These are phyloP conservation scores for Zasmidium angulare DNA, from an alignment of 2,329 filamentous ascomycete genomes.

Conservation along the genomic window DNA sequence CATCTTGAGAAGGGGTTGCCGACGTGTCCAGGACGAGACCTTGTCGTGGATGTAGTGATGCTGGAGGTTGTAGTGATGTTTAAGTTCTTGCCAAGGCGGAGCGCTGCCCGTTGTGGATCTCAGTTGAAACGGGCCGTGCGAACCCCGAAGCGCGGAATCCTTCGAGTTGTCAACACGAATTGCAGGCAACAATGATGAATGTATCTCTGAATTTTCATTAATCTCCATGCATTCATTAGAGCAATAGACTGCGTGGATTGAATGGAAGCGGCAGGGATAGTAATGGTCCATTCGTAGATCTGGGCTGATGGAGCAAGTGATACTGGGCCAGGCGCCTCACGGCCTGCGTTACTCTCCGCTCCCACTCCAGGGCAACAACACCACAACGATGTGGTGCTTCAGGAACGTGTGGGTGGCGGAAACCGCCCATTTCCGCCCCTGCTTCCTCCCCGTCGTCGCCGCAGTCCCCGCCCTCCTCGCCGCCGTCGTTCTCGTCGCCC, in stretches of 20 bases:
- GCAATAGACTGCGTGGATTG: too few species aligned
- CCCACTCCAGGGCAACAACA: not conserved
- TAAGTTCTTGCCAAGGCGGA: not conserved
- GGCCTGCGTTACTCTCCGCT: not conserved
- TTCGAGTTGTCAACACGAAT: not conserved
- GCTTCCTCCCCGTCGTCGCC: slow-evolving; percentile 42
- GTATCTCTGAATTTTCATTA: too few species aligned
- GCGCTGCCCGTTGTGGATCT: not conserved
- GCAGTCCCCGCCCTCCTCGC: slow-evolving; percentile 39
- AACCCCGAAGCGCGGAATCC: not conserved
- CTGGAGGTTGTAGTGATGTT: too few species aligned
- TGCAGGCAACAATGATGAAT: not conserved
- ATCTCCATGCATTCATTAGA: too few species aligned
- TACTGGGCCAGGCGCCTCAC: not conserved
- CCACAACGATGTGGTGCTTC: slow-evolving; percentile 28
- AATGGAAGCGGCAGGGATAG: not conserved
- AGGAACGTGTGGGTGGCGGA: slow-evolving; percentile 33
- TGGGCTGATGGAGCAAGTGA: slow-evolving; percentile 2
- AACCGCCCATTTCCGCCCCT: slow-evolving; percentile 41
- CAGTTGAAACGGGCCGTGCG: not conserved
- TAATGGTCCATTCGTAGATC: not conserved
- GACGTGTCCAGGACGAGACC: too few species aligned
- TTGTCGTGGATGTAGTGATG: too few species aligned
- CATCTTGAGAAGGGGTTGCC: too few species aligned
- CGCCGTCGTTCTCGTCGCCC: slow-evolving; percentile 38